Evolutionary conservation across 2,329 filamentous ascomycete species (phyloP).

Genomic region (Colletotrichum sp.): DNA sequence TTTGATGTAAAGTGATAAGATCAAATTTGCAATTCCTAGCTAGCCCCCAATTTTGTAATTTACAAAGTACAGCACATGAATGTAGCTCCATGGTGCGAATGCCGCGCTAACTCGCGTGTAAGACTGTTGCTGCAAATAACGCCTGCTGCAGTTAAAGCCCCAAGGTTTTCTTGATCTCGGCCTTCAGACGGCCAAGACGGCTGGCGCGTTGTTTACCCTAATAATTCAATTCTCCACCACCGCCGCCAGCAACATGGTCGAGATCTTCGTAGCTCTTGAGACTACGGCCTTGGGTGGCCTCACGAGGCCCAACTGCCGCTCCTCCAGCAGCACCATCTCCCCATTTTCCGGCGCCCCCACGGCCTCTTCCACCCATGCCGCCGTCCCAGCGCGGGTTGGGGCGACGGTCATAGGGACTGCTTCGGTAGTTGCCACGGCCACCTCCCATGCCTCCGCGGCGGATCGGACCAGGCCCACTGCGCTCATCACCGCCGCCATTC

Average conservation of each 20-base stretch:
- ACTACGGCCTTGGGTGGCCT: conserved; percentile 90
- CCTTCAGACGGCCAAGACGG: background rate
- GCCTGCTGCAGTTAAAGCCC: background rate
- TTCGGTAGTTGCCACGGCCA: conserved; percentile 60
- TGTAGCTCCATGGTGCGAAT: background rate
- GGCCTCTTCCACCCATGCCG: conserved; percentile 53
- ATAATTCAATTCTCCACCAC: conserved; percentile 89
- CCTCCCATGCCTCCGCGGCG: conserved; percentile 66
- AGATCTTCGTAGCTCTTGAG: conserved; percentile 98
- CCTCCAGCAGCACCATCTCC: conserved; percentile 76
- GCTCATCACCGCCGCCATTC: conserved; percentile 58
- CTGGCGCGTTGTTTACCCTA: conserved; percentile 43
- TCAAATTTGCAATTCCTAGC: conserved; percentile 1
- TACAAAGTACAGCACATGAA: conserved; percentile 11
- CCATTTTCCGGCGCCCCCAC: conserved; percentile 64
- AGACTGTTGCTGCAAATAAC: background rate
- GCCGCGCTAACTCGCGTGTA: background rate
- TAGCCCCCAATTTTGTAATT: conserved; percentile 10
- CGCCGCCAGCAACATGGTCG: conserved; percentile 79
- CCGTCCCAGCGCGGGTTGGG: conserved; percentile 59
- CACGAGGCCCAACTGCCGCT: conserved; percentile 80
- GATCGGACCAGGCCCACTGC: conserved; percentile 67
- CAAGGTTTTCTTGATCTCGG: background rate
- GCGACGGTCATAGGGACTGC: conserved; percentile 78
- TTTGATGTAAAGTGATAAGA: background rate